Evolutionary conservation across 768 basidiomycete genomes (phyloP).

Genomic region (Rhodosporidiobolus odoratus): DNA sequence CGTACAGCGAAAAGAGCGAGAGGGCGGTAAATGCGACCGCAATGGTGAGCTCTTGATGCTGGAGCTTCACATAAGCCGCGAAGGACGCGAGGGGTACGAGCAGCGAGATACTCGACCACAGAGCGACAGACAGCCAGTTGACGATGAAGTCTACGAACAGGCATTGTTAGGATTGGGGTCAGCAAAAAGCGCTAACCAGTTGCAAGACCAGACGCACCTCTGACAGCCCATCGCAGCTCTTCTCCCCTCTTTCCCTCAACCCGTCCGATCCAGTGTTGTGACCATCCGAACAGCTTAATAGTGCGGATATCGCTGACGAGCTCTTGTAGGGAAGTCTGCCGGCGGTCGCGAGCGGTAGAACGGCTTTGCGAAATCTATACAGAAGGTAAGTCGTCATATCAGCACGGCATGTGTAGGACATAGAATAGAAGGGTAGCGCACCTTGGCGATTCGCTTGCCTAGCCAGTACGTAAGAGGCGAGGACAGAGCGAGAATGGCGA

Average conservation of each 20-base stretch:
- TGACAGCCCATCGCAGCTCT: conserved; percentile 19
- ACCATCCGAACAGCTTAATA: conserved; percentile 39
- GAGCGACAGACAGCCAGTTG: not conserved
- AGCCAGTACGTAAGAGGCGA: conserved; percentile 8
- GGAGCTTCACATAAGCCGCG: conserved; percentile 44
- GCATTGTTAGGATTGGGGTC: too few relatives aligned
- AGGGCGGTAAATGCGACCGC: conserved; percentile 83
- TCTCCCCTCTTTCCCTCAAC: not conserved
- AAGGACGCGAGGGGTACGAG: conserved; percentile 26
- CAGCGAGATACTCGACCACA: conserved; percentile 18
- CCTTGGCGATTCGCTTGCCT: conserved; percentile 5
- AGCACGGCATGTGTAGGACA: not conserved
- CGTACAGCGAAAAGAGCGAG: conserved; percentile 70
- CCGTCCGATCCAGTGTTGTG: conserved; percentile 11
- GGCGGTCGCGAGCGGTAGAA: conserved; percentile 13
- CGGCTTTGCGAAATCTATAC: not conserved
- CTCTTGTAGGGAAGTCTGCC: conserved; percentile 32
- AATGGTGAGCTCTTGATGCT: conserved; percentile 68
- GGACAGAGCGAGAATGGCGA: conserved; percentile 10
- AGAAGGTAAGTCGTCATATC: not conserved
- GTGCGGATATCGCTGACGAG: conserved; percentile 26
- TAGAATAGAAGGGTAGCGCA: not conserved
- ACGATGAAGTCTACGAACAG: conserved; percentile 2
- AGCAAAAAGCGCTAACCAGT: too few relatives aligned
- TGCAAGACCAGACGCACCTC: conserved; percentile 8